phyloP scores from a whole-genome alignment of 1,284 basidiomycete genomes.

The Tetrapyrgos nigripes region DNA sequence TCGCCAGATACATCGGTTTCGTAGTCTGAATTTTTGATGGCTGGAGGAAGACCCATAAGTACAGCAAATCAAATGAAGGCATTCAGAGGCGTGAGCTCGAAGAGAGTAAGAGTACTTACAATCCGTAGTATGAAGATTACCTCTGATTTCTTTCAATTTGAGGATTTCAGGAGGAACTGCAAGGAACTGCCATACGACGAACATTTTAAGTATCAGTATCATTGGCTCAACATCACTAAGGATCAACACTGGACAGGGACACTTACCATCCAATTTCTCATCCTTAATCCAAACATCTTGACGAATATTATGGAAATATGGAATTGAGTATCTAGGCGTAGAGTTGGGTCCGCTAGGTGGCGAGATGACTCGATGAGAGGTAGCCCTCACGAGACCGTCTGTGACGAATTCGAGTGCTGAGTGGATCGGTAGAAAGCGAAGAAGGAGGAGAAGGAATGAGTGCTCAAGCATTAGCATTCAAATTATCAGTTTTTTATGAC shows the following conservation, averaged over 20 bases:
- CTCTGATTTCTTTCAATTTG: conserved; percentile 60
- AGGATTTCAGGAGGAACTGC: conserved; percentile 67
- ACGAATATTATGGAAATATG: conserved; percentile 67
- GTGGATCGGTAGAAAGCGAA: too few relatives aligned
- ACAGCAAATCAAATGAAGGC: too few relatives aligned
- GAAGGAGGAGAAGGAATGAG: background rate
- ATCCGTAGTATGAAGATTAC: conserved; percentile 58
- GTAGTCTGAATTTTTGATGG: conserved; percentile 79
- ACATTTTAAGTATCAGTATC: too few relatives aligned
- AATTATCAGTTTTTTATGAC: too few relatives aligned
- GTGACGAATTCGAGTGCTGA: conserved; percentile 70
- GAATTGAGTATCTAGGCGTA: conserved; percentile 71
- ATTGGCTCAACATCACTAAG: too few relatives aligned
- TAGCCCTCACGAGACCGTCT: conserved; percentile 67
- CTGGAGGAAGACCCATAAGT: conserved; percentile 50
- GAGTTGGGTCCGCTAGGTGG: conserved; percentile 48
- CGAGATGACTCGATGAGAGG: conserved; percentile 72
- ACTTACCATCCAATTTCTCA: conserved; percentile 53
- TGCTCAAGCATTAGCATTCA: too few relatives aligned
- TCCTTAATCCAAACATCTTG: conserved; percentile 44
- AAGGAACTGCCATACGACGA: too few relatives aligned
- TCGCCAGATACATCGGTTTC: conserved; percentile 67
- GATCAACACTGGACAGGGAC: too few relatives aligned
- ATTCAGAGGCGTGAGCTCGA: too few relatives aligned
- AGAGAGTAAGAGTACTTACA: too few relatives aligned